Base-by-base conservation (phyloP, 164 flowering plant genomes). In the Macadamia tetraphylla region DNA sequence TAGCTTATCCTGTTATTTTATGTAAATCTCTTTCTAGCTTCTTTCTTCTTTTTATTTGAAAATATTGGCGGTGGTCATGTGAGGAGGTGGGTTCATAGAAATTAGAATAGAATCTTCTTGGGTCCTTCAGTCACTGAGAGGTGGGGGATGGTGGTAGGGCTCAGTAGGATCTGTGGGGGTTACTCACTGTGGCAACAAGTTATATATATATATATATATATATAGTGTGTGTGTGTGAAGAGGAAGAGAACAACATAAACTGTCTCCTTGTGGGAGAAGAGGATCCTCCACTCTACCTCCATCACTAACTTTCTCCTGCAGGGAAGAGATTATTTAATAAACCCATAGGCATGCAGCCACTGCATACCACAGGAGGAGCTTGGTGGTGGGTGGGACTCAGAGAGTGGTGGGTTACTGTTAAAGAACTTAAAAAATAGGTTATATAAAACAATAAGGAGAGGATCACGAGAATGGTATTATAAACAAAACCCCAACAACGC, bases 71-170 rank as follows among this genome's bases (percentile, higher is more conserved):
- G 89, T 86, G 86, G 88, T 87, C 90, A 86, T 83, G 90, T 84
- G 90, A 79, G 73, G 52, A 55, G 62, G 66, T 52, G 42, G 62
- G 77, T 65, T 78, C 81, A 75, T 81, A 76, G 78, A 86, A 80
- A 80, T 79, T 82, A 70, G 95, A 87, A 89, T 86, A 89, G 89
- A 89, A 89, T 89, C 90, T 89, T 89, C 91, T 79, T 86, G 78
- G 72, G 74, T 74, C 70, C 52, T 23, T 69, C 77, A 69, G 40
- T 73, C 65, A n/a, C 64, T 55, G 66, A 49, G 65, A 59, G 62
- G 46, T 63, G 63, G 69, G 58, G 70, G 58, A 17, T 23, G 57
- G 56, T 57, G 71, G 52, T 60, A 23, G 76, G 75, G 40, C 49
- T 71, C 56, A 67, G 64, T 56, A 62, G 56, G 61, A 60, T 60